Evolutionary conservation across 1,139 yeast genomes (phyloP), one percentile per base, ranked within the genome.

Genomic region (Pichia sp.): DNA sequence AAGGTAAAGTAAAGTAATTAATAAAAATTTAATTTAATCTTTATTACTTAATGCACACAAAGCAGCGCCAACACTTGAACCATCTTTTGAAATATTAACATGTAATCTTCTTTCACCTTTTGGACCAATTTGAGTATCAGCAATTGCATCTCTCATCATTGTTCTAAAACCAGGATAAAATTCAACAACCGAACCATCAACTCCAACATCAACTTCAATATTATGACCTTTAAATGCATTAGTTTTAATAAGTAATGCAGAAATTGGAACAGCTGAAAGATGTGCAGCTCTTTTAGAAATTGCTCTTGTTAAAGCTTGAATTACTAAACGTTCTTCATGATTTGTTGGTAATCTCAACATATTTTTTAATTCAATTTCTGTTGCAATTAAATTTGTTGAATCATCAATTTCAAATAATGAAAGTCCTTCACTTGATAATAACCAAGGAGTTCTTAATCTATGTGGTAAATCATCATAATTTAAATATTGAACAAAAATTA

Each of bases 21-120:
- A n/a, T n/a, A n/a, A n/a, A n/a, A n/a, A n/a, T n/a, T n/a, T n/a
- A n/a, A n/a, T n/a, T n/a, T n/a, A n/a, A 20, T 23, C 22, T 8
- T 25, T 31, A 30, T 51, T 57, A 42, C 60, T 55, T 40, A 71
- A 56, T 5, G 97, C 97, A 67, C 96, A 86, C 50, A 90, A 72
- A 1, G 97, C 97, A 42, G 97, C 97, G 53, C 97, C 97, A 37
- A 89, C 96, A 50, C 96, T 96, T 49, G 94, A 82, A 40, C 97
- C 97, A 60, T 90, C 97, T 62, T 87, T 85, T 35, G 96, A 94
- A 55, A 89, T 81, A 52, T 79, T 82, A 53, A 90, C 69, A 53
- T 78, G 80, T 40, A 87, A 70, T 55, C 84, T 78, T 63, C 85
- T 80, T 54, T 75, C 76, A 52, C 82, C 81, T 35, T 85, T 84